Conservation (phyloP, 2,329 filamentous ascomycete genomes). For the Ascochyta fabae region DNA sequence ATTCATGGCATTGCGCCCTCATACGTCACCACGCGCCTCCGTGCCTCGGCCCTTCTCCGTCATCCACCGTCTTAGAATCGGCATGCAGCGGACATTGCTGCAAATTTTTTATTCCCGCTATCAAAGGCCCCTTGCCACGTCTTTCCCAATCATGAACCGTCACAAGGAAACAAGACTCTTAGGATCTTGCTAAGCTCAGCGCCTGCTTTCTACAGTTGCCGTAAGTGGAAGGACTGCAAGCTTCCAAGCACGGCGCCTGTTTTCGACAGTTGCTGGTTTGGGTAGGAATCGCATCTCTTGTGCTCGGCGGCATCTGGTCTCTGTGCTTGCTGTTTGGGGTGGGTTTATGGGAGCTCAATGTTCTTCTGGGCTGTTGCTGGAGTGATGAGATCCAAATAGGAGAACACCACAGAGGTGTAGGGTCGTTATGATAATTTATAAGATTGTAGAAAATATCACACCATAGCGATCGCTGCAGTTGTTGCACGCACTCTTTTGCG, state of each 20-base stretch:
- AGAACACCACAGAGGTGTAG: too few species aligned
- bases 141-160: not conserved
- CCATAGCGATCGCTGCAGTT: not conserved
- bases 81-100: not conserved
- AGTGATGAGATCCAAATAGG: too few species aligned
- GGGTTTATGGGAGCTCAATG: not conserved
- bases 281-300: too few species aligned
- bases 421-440: too few species aligned
- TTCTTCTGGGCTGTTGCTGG: too few species aligned
- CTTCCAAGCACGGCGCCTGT: not conserved
- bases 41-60: conserved; percentile 3
- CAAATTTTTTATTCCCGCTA: conserved; percentile 3
- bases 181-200: conserved; percentile 12
- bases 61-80: not conserved
- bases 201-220: conserved; percentile 13
- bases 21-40: conserved; percentile 5
- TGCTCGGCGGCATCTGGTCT: not conserved
- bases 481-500: not conserved
- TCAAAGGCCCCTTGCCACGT: not conserved
- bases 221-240: not conserved
- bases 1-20: not conserved
- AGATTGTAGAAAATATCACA: too few species aligned
- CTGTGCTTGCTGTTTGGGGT: conserved; percentile 1
- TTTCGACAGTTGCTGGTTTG: not conserved
- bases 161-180: conserved; percentile 9